Percentiles rank a stretch among this genome's conserved stretches.
Evolutionary conservation across 768 basidiomycete genomes (phyloP).

Genomic region (Tulasnella sp.): DNA sequence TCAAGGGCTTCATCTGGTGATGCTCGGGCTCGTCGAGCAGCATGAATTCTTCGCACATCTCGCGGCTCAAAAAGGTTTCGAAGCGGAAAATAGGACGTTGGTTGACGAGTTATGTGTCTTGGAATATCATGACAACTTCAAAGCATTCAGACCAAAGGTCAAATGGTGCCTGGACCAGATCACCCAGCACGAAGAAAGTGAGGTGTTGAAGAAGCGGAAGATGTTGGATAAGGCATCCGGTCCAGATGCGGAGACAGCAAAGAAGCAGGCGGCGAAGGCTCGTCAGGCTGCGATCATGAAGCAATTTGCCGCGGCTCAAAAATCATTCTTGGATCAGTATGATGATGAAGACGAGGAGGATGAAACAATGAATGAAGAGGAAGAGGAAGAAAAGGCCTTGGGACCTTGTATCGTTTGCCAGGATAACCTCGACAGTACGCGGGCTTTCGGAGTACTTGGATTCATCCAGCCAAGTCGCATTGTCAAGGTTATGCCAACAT

Average conservation of each 20-base stretch:
- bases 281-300: conserved; percentile 91
- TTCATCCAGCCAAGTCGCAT: conserved; percentile 79
- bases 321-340: conserved; percentile 67
- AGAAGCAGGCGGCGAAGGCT: conserved; percentile 75
- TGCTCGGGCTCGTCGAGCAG: conserved; percentile 70
- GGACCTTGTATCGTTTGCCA: conserved; percentile 99
- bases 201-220: conserved; percentile 39
- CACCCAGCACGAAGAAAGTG: conserved; percentile 40
- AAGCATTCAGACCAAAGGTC: conserved; percentile 53
- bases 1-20: conserved; percentile 71
- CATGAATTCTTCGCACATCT: conserved; percentile 47
- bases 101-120: conserved; percentile 61
- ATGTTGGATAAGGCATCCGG: conserved; percentile 30
- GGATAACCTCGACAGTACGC: conserved; percentile 64
- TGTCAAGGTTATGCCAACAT: conserved; percentile 57
- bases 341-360: conserved; percentile 40
- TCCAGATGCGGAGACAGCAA: conserved; percentile 39
- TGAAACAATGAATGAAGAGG: conserved; percentile 37
- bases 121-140: conserved; percentile 60
- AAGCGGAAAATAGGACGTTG: conserved; percentile 42
- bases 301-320: conserved; percentile 89
- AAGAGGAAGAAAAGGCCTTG: conserved; percentile 38
- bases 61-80: conserved; percentile 42
- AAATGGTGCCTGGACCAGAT: conserved; percentile 63
- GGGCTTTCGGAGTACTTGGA: conserved; percentile 75